Evolutionary conservation across 169 alveolate species (phyloP), one percentile per base, ranked within the genome.

Genomic region (Cyclospora cayetanensis): DNA sequence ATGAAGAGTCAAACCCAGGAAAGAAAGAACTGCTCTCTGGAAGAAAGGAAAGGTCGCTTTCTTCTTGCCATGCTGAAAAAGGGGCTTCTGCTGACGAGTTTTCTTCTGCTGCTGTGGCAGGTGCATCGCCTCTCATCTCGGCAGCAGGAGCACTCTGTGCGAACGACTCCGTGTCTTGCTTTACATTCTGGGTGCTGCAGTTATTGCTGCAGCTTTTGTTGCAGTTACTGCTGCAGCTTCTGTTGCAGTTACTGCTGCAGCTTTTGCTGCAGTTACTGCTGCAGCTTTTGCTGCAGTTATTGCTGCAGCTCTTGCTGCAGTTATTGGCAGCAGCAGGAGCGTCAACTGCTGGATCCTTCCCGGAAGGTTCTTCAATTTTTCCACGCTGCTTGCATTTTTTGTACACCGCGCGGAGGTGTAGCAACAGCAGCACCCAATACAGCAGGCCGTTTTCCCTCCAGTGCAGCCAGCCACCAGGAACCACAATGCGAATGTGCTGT

Each of bases 391-490:
- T 88, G 55, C 83, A 80, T 65, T 65, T 63, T 43, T 27, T 74
- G 80, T 80, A 88, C 39, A 55, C 29, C 9, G 70, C 35, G 52
- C 83, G 83, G 46, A 74, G 82, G 35, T 88, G 88, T 68, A 88
- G 68, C 70, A 70, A 35, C 43, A 88, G 82, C 80, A 72, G 9
- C 82, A 88, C 55, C 93, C 93, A 88, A 12, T 29, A 72, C 60
- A 88, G 68, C 31, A 74, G 55, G 34, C 93, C 93, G 22, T 37
- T 46, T 63, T 88, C 89, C 29, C 60, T 25, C 93, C 93, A 88
- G 79, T 70, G 88, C 27, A 88, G 89, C 93, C 93, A 88, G 0
- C 89, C 93, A 11, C 76, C 93, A 15, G 93, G 80, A 31, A 72
- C 74, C 29, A 60, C 66, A 25, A 74, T 29, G 4, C 93, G 74